Percentiles rank a stretch among this genome's conserved stretches.
Evolutionary conservation across 2,329 filamentous ascomycete species (phyloP).

Genomic region (Sarocladium kiliense): DNA sequence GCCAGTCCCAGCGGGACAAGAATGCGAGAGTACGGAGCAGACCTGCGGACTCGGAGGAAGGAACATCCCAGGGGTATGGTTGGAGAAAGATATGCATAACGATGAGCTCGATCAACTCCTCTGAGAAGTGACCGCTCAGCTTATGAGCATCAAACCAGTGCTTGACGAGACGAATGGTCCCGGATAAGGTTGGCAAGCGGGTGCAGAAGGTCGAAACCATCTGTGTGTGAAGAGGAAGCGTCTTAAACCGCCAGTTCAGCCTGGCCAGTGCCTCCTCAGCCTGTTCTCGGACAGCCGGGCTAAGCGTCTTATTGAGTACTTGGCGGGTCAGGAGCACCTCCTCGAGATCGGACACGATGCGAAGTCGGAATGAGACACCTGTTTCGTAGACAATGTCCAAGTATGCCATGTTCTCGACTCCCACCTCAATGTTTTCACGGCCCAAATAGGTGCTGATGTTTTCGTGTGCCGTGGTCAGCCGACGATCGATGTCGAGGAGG

Average conservation of each 20-base stretch:
- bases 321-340: conserved; percentile 73
- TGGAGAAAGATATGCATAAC: conserved; percentile 73
- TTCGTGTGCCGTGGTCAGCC: conserved; percentile 58
- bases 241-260: conserved; percentile 67
- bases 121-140: conserved; percentile 67
- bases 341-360: conserved; percentile 86
- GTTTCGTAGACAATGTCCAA: conserved; percentile 73
- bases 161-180: conserved; percentile 79
- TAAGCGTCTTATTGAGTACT: conserved; percentile 66
- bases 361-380: conserved; percentile 72
- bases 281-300: conserved; percentile 61
- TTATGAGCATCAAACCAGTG: conserved; percentile 86
- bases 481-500: conserved; percentile 67
- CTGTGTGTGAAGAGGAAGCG: conserved; percentile 74
- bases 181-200: conserved; percentile 71
- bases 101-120: conserved; percentile 81
- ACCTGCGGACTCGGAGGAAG: conserved; percentile 71
- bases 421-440: conserved; percentile 67
- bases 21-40: conserved; percentile 78
- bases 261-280: conserved; percentile 63
- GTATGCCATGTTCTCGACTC: conserved; percentile 71
- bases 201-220: conserved; percentile 76
- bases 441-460: conserved; percentile 66
- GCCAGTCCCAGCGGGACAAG: conserved; percentile 89
- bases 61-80: conserved; percentile 73